Conservation (phyloP, 352 stramenopile genomes). For the Saprolegnia parasitica region DNA sequence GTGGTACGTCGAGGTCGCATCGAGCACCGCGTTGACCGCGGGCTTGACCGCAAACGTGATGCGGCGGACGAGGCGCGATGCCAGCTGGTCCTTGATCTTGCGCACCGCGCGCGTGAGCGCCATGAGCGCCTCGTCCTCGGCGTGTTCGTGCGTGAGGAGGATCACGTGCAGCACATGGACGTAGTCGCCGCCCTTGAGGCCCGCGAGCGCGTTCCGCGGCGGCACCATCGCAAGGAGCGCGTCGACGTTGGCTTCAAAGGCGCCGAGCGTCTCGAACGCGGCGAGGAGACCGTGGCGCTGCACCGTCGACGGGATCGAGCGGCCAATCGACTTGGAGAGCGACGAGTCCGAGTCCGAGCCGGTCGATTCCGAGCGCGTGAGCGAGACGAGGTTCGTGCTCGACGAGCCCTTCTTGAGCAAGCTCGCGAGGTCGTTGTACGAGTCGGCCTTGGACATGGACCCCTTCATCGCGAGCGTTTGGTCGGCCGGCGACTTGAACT, state of each 20-base stretch:
- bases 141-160: slow-evolving; percentile 58
- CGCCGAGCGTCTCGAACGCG: slow-evolving; percentile 79
- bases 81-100: slow-evolving; percentile 49
- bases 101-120: slow-evolving; percentile 61
- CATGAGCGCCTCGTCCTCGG: slow-evolving; percentile 54
- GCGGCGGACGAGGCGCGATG: slow-evolving; percentile 76
- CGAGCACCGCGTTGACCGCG: slow-evolving; percentile 29
- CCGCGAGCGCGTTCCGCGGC: slow-evolving; percentile 60
- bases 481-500: slow-evolving; percentile 79
- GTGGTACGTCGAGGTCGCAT: slow-evolving; percentile 51
- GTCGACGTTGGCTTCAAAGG: slow-evolving; percentile 62
- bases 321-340: slow-evolving; percentile 31
- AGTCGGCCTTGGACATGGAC: slow-evolving; percentile 65
- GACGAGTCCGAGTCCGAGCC: slow-evolving; percentile 33
- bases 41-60: slow-evolving; percentile 84
- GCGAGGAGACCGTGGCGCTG: slow-evolving; percentile 81
- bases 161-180: slow-evolving; percentile 85
- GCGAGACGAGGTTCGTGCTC: slow-evolving; percentile 38
- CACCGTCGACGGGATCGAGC: slow-evolving; percentile 67
- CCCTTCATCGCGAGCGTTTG: slow-evolving; percentile 56
- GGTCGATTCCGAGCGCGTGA: slow-evolving; percentile 34
- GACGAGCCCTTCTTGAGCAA: slow-evolving; percentile 58
- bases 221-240: slow-evolving; percentile 71
- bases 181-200: slow-evolving; percentile 52
- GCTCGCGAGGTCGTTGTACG: slow-evolving; percentile 74